phyloP scores from a whole-genome alignment of 2,329 filamentous ascomycete genomes.

The Xylariaceae sp. region DNA sequence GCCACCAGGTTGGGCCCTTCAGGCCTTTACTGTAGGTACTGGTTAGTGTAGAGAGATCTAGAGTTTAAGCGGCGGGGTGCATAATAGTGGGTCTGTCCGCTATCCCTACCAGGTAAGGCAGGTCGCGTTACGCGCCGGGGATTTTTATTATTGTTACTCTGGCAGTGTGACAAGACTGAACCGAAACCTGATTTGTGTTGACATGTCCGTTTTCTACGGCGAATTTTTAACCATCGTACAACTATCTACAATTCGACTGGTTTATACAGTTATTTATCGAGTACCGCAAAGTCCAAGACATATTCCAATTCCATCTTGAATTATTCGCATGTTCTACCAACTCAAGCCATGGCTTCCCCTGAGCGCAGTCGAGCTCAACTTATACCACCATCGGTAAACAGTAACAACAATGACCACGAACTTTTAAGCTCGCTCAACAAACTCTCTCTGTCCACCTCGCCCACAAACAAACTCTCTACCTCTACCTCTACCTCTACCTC shows the following conservation, averaged over 20 bases:
- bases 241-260: no score
- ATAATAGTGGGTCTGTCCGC: slow-evolving; percentile 1
- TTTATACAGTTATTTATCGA: no score
- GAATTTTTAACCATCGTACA: no score
- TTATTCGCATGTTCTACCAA: slow-evolving; percentile 29
- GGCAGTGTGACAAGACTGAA: no score
- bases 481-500: slow-evolving; percentile 47
- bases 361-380: slow-evolving; percentile 32
- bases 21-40: no score
- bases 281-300: no score
- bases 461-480: slow-evolving; percentile 38
- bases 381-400: slow-evolving; percentile 17
- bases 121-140: slow-evolving; percentile 27
- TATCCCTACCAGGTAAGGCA: slow-evolving; percentile 9
- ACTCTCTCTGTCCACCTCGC: slow-evolving; percentile 48
- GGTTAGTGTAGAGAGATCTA: slow-evolving; percentile 15
- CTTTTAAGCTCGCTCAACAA: slow-evolving; percentile 40
- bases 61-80: slow-evolving; percentile 11
- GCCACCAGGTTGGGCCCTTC: no score
- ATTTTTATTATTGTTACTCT: slow-evolving; percentile 8
- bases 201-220: background rate
- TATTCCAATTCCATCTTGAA: background rate
- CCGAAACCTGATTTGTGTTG: background rate
- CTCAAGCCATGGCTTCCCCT: slow-evolving; percentile 37
- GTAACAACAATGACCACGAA: slow-evolving; percentile 30